A percentile compares a stretch with the other conserved stretches of the same genome.
These are phyloP conservation scores for Bromus sterilis DNA, from an alignment of 176 grass and related monocot genomes.

Conservation along the genomic window DNA sequence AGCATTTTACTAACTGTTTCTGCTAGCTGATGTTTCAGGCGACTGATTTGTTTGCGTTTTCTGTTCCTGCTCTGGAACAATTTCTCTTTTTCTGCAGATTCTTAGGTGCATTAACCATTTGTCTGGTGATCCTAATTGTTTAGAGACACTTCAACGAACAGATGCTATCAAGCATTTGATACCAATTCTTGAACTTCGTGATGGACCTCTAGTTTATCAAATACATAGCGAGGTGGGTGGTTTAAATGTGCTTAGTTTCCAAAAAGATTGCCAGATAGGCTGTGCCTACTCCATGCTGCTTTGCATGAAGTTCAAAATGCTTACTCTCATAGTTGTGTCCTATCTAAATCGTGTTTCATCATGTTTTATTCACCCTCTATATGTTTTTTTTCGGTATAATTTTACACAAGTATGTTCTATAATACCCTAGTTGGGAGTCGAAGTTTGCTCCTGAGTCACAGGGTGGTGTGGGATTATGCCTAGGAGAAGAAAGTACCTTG, in stretches of 20 bases:
- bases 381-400: background rate
- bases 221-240: slow-evolving; percentile 80
- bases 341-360: background rate
- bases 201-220: slow-evolving; percentile 81
- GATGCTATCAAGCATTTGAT: slow-evolving; percentile 99
- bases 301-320: background rate
- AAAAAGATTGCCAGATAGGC: background rate
- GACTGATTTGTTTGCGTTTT: slow-evolving; percentile 9
- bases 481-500: background rate
- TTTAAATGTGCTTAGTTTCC: background rate
- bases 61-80: slow-evolving; percentile 10
- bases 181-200: slow-evolving; percentile 91
- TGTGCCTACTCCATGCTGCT: background rate
- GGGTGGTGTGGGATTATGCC: background rate
- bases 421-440: background rate
- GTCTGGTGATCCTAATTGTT: slow-evolving; percentile 93
- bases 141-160: slow-evolving; percentile 92
- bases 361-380: background rate
- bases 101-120: slow-evolving; percentile 98
- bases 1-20: background rate
- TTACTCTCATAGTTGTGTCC: background rate
- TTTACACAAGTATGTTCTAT: background rate
- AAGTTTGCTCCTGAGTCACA: background rate
- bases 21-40: slow-evolving; percentile 17
- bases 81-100: slow-evolving; percentile 49